phyloP scores from a whole-genome alignment of 2,329 filamentous ascomycete species.

The Colletotrichum chlorophyti region DNA sequence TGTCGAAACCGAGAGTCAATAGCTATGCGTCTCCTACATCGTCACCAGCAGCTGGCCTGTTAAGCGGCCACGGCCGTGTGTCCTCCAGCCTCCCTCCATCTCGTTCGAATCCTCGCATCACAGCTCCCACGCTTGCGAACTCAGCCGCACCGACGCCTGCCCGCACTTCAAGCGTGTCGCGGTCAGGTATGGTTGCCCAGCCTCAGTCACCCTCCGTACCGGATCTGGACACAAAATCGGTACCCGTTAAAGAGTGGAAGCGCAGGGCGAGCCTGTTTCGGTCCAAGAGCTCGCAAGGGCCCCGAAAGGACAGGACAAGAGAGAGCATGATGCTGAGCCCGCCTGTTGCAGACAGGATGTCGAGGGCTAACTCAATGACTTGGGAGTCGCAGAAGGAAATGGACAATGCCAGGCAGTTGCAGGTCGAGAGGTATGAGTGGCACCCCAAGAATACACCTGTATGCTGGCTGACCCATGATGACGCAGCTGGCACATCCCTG shows the following conservation, averaged over 20 bases:
- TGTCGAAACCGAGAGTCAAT: slow-evolving; percentile 57
- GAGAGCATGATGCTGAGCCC: slow-evolving; percentile 9
- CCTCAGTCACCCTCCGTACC: neutral
- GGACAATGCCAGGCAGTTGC: slow-evolving; percentile 29
- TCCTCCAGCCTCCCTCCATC: slow-evolving; percentile 36
- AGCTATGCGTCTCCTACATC: slow-evolving; percentile 40
- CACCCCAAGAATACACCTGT: neutral
- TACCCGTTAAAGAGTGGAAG: slow-evolving; percentile 22
- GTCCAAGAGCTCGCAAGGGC: slow-evolving; percentile 28
- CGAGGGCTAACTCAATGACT: slow-evolving; percentile 30
- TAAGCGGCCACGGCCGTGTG: slow-evolving; percentile 41
- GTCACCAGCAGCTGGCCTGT: slow-evolving; percentile 44
- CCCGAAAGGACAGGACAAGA: slow-evolving; percentile 10
- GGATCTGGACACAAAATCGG: slow-evolving; percentile 1
- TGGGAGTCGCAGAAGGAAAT: slow-evolving; percentile 26
- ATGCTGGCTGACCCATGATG: slow-evolving; percentile 17
- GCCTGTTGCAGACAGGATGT: slow-evolving; percentile 22
- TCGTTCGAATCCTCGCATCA: slow-evolving; percentile 13
- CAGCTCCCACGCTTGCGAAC: neutral
- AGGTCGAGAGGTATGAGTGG: slow-evolving; percentile 24
- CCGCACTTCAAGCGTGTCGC: slow-evolving; percentile 4
- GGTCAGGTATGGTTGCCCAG: neutral
- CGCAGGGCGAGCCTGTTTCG: slow-evolving; percentile 28
- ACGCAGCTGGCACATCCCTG: slow-evolving; percentile 39
- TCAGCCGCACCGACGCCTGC: slow-evolving; percentile 14